phyloP scores from a whole-genome alignment of 2,329 filamentous ascomycete species.

The Cladosporium sp. region DNA sequence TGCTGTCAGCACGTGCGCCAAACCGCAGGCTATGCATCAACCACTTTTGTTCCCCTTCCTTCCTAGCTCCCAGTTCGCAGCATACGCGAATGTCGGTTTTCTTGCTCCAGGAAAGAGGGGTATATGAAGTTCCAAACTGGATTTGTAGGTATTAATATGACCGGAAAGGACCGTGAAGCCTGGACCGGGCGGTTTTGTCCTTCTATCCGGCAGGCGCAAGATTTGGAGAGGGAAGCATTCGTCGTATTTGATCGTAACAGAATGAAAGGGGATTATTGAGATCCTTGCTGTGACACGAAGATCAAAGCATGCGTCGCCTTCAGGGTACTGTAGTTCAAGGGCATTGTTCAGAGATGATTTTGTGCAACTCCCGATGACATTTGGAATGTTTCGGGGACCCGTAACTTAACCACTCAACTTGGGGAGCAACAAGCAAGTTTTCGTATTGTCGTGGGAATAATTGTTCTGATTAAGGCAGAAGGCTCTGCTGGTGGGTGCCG shows the following conservation, averaged over 20 bases:
- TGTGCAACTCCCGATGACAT: not conserved
- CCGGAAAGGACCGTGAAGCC: not conserved
- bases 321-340: not conserved
- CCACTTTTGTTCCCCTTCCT: not conserved
- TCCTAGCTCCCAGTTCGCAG: not conserved
- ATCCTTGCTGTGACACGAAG: not conserved
- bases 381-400: not conserved
- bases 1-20: not conserved
- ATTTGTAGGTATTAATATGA: not conserved
- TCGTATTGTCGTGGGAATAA: not conserved
- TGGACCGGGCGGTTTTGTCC: not conserved
- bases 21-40: not conserved
- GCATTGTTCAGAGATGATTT: not conserved
- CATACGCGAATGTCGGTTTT: not conserved
- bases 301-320: no score
- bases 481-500: conserved; percentile 16
- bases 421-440: not conserved
- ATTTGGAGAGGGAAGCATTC: not conserved
- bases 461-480: not conserved
- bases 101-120: not conserved
- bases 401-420: no score
- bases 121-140: not conserved
- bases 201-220: not conserved
- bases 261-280: not conserved
- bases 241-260: conserved; percentile 1